Percentiles rank a stretch among this genome's conserved stretches.
These are phyloP conservation scores for Antitrichia curtipendula DNA, from an alignment of 225 moss, liverwort and hornwort species.

Conservation along the genomic window DNA sequence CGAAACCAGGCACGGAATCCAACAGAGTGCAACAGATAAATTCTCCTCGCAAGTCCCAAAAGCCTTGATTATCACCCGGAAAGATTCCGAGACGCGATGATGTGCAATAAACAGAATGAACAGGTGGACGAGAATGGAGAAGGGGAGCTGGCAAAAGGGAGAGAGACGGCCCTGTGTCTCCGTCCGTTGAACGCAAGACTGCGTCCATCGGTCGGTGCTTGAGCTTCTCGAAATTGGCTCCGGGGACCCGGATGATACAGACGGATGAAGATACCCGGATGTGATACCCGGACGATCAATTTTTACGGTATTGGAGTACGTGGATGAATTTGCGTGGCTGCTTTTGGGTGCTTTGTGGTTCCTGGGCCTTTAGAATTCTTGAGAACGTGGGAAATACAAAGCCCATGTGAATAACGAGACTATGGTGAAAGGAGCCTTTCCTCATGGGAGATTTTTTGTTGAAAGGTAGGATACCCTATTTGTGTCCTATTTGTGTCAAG, in stretches of 20 bases:
- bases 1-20: neutral
- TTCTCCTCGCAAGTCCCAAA: neutral
- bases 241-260: too few relatives aligned
- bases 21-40: neutral
- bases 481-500: neutral
- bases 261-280: neutral
- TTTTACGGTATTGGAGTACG: neutral
- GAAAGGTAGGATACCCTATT: too few relatives aligned
- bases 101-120: neutral
- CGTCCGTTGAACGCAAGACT: neutral
- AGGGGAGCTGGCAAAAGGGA: neutral
- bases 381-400: neutral
- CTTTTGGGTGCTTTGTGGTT: neutral
- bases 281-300: neutral
- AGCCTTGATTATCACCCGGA: neutral
- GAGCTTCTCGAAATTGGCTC: neutral
- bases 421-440: neutral
- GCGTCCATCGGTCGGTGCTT: neutral
- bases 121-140: neutral
- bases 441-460: neutral
- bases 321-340: neutral
- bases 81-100: neutral
- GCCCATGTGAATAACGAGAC: neutral
- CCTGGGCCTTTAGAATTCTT: neutral
- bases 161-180: neutral